phyloP scores from a whole-genome alignment of 306 rosid species.

The Prunus davidiana region DNA sequence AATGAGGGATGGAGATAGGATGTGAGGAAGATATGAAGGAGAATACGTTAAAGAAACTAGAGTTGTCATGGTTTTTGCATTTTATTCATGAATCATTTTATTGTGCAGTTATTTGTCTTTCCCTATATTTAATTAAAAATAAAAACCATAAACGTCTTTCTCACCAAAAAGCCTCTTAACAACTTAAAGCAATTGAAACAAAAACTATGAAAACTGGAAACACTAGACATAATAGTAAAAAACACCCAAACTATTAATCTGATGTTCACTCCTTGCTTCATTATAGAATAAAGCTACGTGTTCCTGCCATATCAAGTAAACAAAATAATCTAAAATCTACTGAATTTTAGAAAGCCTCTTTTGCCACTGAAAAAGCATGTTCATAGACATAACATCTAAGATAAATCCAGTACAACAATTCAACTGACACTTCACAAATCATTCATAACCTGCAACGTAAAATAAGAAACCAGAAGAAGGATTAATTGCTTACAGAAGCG shows the following conservation, averaged over 20 bases:
- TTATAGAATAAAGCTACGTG: no score
- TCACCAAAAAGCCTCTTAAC: no score
- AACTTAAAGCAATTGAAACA: not conserved
- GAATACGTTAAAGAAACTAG: no score
- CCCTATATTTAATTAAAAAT: no score
- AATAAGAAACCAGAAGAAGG: not conserved
- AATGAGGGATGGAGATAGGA: no score
- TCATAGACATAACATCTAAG: not conserved
- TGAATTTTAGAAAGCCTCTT: not conserved
- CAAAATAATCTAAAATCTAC: not conserved
- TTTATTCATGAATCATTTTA: no score
- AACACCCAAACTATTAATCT: not conserved
- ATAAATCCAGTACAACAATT: not conserved
- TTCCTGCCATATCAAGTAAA: not conserved
- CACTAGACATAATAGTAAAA: not conserved
- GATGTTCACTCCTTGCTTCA: no score
- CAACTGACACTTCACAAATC: not conserved
- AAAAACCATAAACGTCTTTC: no score
- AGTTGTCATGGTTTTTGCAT: not conserved
- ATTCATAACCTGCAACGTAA: not conserved
- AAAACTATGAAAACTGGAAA: not conserved
- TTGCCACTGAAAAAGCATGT: not conserved
- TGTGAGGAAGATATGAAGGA: no score
- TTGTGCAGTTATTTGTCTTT: no score
- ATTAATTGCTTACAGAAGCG: not conserved